These are phyloP conservation scores for Apophysomyces variabilis DNA, from an alignment of 371 early-diverging fungal genomes.

Conservation along the genomic window DNA sequence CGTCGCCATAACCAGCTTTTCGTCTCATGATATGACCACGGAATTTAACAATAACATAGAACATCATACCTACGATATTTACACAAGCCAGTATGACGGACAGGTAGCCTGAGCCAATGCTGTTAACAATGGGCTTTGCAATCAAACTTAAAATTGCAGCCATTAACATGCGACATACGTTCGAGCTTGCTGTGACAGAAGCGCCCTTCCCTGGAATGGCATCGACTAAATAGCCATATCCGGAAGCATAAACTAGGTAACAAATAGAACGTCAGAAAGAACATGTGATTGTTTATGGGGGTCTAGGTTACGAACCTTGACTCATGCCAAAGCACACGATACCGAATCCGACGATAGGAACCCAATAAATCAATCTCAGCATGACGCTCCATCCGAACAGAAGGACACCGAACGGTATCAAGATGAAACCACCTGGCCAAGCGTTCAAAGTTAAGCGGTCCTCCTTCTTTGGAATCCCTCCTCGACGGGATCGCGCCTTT, in stretches of 20 bases:
- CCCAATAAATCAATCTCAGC: slow-evolving; percentile 43
- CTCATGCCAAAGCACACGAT: slow-evolving; percentile 64
- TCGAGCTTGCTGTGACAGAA: slow-evolving; percentile 57
- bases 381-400: slow-evolving; percentile 61
- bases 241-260: slow-evolving; percentile 43
- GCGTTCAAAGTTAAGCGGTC: slow-evolving; percentile 48
- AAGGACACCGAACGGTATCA: slow-evolving; percentile 57
- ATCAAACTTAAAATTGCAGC: slow-evolving; percentile 51
- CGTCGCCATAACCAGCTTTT: slow-evolving; percentile 29
- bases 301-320: slow-evolving; percentile 35
- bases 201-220: slow-evolving; percentile 56
- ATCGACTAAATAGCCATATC: slow-evolving; percentile 58
- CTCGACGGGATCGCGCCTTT: slow-evolving; percentile 30
- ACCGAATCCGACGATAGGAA: slow-evolving; percentile 55
- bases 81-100: slow-evolving; percentile 36
- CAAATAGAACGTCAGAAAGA: neutral
- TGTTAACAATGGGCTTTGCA: slow-evolving; percentile 25
- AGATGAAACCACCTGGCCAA: slow-evolving; percentile 54
- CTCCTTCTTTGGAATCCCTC: slow-evolving; percentile 35
- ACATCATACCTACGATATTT: slow-evolving; percentile 33
- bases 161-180: slow-evolving; percentile 53
- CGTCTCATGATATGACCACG: slow-evolving; percentile 38
- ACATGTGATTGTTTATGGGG: no score
- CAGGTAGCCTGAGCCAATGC: slow-evolving; percentile 41
- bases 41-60: slow-evolving; percentile 35